Percentiles rank a stretch among this genome's conserved stretches.
Conservation (phyloP, 1,139 yeast genomes). For the Taphrina deformans region DNA sequence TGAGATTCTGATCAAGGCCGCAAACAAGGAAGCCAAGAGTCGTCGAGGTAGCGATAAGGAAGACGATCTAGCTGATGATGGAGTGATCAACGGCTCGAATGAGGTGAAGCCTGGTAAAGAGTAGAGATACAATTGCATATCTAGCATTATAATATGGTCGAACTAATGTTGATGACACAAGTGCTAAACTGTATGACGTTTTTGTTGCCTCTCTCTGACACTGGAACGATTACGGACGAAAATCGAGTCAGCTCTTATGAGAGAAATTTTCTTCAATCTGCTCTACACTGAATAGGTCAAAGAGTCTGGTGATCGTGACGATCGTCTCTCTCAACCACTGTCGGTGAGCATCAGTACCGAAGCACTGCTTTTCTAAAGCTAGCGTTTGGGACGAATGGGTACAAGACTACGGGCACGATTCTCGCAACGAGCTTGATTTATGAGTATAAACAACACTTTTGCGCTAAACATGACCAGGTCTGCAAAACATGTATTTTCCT, state of each 20-base stretch:
- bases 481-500: no score
- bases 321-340: slow-evolving; percentile 31
- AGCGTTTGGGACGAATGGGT: no score
- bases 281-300: slow-evolving; percentile 31
- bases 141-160: no score
- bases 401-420: no score
- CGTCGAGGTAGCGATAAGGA: neutral
- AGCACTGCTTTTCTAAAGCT: no score
- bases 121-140: no score
- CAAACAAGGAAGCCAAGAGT: slow-evolving; percentile 2
- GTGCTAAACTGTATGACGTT: no score
- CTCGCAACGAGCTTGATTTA: no score
- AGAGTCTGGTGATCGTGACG: slow-evolving; percentile 28
- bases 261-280: slow-evolving; percentile 13
- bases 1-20: slow-evolving; percentile 12
- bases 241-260: slow-evolving; percentile 25
- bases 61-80: slow-evolving; percentile 32
- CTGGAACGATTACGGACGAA: slow-evolving; percentile 28
- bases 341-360: slow-evolving; percentile 20
- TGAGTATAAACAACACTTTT: no score
- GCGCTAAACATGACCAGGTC: no score
- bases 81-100: slow-evolving; percentile 24
- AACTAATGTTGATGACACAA: neutral
- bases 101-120: slow-evolving; percentile 5
- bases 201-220: slow-evolving; percentile 30